phyloP scores from a whole-genome alignment of 73 alveolate species.

The Paramecium tetraurelia region DNA sequence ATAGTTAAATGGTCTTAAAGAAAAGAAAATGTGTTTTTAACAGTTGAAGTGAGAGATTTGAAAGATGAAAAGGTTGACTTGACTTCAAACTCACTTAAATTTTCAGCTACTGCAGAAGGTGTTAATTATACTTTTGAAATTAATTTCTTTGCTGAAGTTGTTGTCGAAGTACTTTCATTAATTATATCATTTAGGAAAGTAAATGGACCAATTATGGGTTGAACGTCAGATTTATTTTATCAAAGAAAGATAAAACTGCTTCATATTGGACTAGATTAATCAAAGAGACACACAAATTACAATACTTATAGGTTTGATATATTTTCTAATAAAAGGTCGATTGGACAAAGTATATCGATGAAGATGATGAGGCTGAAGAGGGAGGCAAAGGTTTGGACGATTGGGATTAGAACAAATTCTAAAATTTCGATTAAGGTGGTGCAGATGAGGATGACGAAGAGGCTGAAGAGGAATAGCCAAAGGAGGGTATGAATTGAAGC shows the following conservation, averaged over 20 bases:
- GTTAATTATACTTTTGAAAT: conserved; percentile 67
- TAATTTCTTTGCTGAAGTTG: conserved; percentile 69
- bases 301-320: conserved; percentile 57
- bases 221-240: conserved; percentile 51
- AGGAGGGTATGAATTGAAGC: not conserved
- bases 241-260: conserved; percentile 73
- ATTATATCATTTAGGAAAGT: conserved; percentile 59
- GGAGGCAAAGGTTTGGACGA: conserved; percentile 76
- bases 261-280: conserved; percentile 77
- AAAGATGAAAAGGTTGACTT: conserved; percentile 78
- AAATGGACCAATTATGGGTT: conserved; percentile 56
- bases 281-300: conserved; percentile 55
- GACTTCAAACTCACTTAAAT: conserved; percentile 68
- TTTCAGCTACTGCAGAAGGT: conserved; percentile 66
- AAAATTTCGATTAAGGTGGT: conserved; percentile 69
- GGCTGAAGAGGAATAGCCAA: conserved; percentile 68
- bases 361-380: conserved; percentile 80
- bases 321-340: conserved; percentile 64
- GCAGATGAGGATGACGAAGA: conserved; percentile 47
- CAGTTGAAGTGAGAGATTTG: conserved; percentile 83
- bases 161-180: conserved; percentile 65
- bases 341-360: conserved; percentile 70
- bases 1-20: conserved; percentile 92
- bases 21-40: conserved; percentile 81
- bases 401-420: conserved; percentile 58